Evolutionary conservation across 2,329 filamentous ascomycete genomes (phyloP), one percentile per base, ranked within the genome.

Genomic region (Mycosphaerella sp.): DNA sequence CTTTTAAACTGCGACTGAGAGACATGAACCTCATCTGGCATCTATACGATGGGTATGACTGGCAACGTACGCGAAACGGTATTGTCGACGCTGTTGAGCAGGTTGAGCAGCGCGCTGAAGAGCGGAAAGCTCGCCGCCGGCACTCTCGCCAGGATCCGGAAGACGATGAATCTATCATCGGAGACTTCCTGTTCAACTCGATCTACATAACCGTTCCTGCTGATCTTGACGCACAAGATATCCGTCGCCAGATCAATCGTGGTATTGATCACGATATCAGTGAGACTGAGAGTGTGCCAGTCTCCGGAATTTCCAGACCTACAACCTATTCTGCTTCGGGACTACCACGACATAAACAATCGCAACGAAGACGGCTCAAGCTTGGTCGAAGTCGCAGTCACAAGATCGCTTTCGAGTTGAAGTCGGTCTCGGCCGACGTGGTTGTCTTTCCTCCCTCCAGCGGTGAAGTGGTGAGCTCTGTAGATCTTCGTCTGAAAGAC

Each of bases 11-110:
- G 2, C 82, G 82, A 4, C 79, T 97, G 13, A 84, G 87, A 21
- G 89, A 96, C 64, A 84, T 95, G 5, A 89, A 97, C 66, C 74
- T 96, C 45, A 96, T 97, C 53, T 98, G 93, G 93, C 95, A 98
- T 64, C 74, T 98, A 1, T 96, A 93, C 68, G 93, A 98, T 72
- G 93, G 93, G 1, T 98, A 95, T 66, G 94, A 98, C 69, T 98
- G 94, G 94, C 80, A 84, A 60, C 79, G 81, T 39, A 98, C 94
- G 0, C 80, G 91, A 39, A 86, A 93, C 56, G 81, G 85, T 3
- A 95, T 98, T 50, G 83, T 84, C 17, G 87, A 91, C 64, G 89
- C 89, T 6, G 89, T 98, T 2, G 82, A 93, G 53, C 84, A 94
- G 47, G 85, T 98, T 1, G 89, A 98, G 69, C 76, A 78, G 39